phyloP scores from a whole-genome alignment of 345 rosid species.

The Odontarrhena argentea region DNA sequence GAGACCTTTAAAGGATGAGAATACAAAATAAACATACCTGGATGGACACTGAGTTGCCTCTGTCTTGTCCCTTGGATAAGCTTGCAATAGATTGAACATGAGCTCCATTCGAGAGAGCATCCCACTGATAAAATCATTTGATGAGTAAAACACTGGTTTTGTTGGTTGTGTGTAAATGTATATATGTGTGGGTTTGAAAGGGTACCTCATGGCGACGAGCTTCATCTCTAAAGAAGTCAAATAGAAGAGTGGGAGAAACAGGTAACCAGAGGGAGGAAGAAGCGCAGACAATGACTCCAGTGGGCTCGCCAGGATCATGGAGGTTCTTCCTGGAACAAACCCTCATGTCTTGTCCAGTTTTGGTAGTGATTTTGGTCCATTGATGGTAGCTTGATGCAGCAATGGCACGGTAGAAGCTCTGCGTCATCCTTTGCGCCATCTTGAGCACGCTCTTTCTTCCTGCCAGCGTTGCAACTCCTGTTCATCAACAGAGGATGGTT shows the following conservation, averaged over 20 bases:
- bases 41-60: constrained; percentile 87
- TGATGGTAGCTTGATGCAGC: constrained; percentile 95
- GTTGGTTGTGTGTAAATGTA: not conserved
- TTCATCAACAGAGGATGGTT: not conserved
- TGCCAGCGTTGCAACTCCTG: constrained; percentile 89
- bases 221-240: constrained; percentile 92
- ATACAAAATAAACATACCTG: constrained; percentile 48
- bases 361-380: constrained; percentile 82
- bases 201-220: constrained; percentile 75
- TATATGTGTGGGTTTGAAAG: constrained; percentile 11
- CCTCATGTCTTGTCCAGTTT: constrained; percentile 91
- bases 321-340: constrained; percentile 90
- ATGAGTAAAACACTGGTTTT: constrained; percentile 12
- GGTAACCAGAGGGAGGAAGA: constrained; percentile 91
- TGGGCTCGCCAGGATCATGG: constrained; percentile 92
- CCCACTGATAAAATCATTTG: constrained; percentile 65
- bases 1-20: not conserved
- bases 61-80: constrained; percentile 87
- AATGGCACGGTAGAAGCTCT: constrained; percentile 75
- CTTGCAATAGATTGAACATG: constrained; percentile 73
- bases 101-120: constrained; percentile 70
- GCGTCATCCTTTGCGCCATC: constrained; percentile 92
- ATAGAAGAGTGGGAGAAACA: constrained; percentile 64
- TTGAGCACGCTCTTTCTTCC: constrained; percentile 93
- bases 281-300: constrained; percentile 83